phyloP scores from a whole-genome alignment of 805 yeast genomes.

The Tetrapisispora namnaoensis region DNA sequence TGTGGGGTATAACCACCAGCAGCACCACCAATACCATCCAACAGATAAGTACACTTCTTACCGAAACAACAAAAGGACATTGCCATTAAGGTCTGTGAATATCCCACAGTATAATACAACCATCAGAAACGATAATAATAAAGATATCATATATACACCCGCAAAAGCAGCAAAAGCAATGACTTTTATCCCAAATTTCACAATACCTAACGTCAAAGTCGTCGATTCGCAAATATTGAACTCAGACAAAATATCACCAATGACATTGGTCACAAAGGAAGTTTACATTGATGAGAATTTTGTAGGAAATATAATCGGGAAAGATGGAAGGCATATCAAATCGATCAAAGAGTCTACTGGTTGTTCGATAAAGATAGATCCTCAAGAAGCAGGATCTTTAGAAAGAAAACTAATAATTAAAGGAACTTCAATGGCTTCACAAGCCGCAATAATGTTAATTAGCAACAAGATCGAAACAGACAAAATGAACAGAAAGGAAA shows the following conservation, averaged over 20 bases:
- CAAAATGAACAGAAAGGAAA: conserved; percentile 35
- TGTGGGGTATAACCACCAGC: conserved; percentile 11
- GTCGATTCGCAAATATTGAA: background rate
- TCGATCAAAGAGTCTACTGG: conserved; percentile 70
- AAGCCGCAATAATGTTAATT: conserved; percentile 61
- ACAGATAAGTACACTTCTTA: conserved; percentile 12
- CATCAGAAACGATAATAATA: background rate
- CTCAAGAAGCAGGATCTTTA: conserved; percentile 40
- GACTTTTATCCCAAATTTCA: conserved; percentile 18
- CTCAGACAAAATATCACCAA: conserved; percentile 13
- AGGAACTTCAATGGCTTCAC: conserved; percentile 59
- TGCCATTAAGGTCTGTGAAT: conserved; percentile 9
- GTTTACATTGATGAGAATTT: conserved; percentile 64
- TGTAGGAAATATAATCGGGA: conserved; percentile 81
- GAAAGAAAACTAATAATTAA: conserved; percentile 60
- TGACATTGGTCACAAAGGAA: conserved; percentile 46
- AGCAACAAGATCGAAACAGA: conserved; percentile 64
- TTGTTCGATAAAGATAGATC: conserved; percentile 62
- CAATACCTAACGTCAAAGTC: conserved; percentile 16
- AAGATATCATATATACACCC: conserved; percentile 12
- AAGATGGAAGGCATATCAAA: conserved; percentile 73
- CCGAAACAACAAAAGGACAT: conserved; percentile 10
- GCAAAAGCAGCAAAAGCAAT: conserved; percentile 22
- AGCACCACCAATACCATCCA: conserved; percentile 23
- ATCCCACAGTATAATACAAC: conserved; percentile 7